Percentiles rank a stretch among this genome's conserved stretches.
Conservation (phyloP, 768 basidiomycete genomes). For the Trichaptum fuscoviolaceum region DNA sequence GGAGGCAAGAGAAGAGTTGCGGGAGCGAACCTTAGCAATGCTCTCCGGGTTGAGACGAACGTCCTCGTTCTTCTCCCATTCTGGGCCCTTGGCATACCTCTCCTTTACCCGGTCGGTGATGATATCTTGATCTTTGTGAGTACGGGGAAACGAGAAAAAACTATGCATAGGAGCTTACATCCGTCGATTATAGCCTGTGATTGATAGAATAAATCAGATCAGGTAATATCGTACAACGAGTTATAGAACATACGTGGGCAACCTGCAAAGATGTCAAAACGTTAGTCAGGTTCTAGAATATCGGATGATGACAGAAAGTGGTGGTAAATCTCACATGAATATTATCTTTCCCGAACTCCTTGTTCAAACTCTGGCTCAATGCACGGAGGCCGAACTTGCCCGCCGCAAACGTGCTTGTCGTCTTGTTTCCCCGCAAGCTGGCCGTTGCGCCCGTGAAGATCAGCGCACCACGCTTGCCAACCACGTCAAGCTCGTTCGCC, state of each 20-base stretch:
- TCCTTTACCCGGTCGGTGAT: conserved; percentile 28
- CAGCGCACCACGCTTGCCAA: conserved; percentile 34
- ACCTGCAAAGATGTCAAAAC: conserved; percentile 31
- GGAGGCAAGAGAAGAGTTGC: background rate
- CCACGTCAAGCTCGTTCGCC: conserved; percentile 23
- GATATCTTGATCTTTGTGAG: conserved; percentile 22
- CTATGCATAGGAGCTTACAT: conserved; percentile 23
- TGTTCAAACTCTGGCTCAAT: conserved; percentile 26
- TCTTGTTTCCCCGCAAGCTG: conserved; percentile 32
- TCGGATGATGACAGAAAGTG: background rate
- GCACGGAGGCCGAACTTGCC: conserved; percentile 36
- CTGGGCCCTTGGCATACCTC: conserved; percentile 22
- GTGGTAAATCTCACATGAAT: conserved; percentile 22
- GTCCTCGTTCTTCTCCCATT: conserved; percentile 42
- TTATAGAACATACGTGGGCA: conserved; percentile 52
- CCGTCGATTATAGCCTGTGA: conserved; percentile 66
- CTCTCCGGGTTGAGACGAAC: conserved; percentile 54
- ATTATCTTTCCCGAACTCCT: conserved; percentile 26
- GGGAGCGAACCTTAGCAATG: conserved; percentile 53
- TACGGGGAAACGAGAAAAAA: background rate
- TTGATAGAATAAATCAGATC: background rate
- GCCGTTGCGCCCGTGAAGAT: conserved; percentile 43
- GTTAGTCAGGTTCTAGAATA: background rate
- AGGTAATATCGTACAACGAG: background rate
- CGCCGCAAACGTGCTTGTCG: conserved; percentile 34